phyloP scores from a whole-genome alignment of 2,329 filamentous ascomycete genomes.

The Xylariaceae sp. region DNA sequence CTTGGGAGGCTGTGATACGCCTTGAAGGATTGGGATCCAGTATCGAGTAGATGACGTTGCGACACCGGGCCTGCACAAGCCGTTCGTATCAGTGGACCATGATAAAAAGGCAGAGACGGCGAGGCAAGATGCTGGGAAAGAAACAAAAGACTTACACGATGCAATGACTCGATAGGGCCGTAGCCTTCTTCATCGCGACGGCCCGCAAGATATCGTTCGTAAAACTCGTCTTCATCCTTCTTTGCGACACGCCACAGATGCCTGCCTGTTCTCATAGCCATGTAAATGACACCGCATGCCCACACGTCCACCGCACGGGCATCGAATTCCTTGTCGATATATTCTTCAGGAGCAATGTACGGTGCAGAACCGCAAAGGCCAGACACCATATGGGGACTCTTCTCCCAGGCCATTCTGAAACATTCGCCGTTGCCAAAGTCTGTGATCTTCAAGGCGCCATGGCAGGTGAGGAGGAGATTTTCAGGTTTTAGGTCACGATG shows the following conservation, averaged over 20 bases:
- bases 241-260: slow-evolving; percentile 97
- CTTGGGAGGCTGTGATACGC: slow-evolving; percentile 93
- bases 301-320: slow-evolving; percentile 97
- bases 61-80: slow-evolving; percentile 80
- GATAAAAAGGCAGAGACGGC: neutral
- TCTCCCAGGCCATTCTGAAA: slow-evolving; percentile 99
- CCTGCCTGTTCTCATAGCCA: slow-evolving; percentile 97
- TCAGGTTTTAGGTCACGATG: slow-evolving; percentile 97
- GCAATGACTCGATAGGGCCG: slow-evolving; percentile 91
- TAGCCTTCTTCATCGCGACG: slow-evolving; percentile 95
- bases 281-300: slow-evolving; percentile 99
- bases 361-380: slow-evolving; percentile 95
- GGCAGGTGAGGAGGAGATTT: slow-evolving; percentile 90
- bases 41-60: slow-evolving; percentile 99
- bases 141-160: slow-evolving; percentile 74
- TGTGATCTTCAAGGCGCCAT: slow-evolving; percentile 94
- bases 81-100: slow-evolving; percentile 33
- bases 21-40: slow-evolving; percentile 92
- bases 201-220: slow-evolving; percentile 90
- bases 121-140: neutral
- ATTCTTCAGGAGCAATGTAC: slow-evolving; percentile 97
- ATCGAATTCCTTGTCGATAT: slow-evolving; percentile 93
- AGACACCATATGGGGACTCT: slow-evolving; percentile 96
- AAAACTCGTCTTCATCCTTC: slow-evolving; percentile 97
- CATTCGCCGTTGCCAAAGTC: slow-evolving; percentile 99